Evolutionary conservation across 1,284 basidiomycete species (phyloP).

Genomic region (Ganoderma lingzhi): DNA sequence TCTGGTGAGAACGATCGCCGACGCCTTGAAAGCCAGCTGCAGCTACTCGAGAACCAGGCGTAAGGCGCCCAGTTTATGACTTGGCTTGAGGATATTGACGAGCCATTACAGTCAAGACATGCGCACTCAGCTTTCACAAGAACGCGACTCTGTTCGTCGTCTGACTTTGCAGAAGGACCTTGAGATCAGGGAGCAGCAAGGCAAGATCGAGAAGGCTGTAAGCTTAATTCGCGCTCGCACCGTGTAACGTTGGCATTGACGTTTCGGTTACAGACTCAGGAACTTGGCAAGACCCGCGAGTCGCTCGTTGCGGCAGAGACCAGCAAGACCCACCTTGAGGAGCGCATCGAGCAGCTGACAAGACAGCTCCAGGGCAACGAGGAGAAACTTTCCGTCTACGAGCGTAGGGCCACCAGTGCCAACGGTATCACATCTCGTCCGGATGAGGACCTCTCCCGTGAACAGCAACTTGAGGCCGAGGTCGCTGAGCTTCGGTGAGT

Average conservation of each 20-base stretch:
- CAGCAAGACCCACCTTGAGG: slow-evolving; percentile 82
- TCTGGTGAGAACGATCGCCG: slow-evolving; percentile 83
- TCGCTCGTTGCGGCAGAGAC: slow-evolving; percentile 80
- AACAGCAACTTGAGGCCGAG: slow-evolving; percentile 86
- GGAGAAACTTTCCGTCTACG: slow-evolving; percentile 89
- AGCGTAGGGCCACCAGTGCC: slow-evolving; percentile 62
- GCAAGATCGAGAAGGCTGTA: slow-evolving; percentile 76
- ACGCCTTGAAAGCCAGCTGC: slow-evolving; percentile 82
- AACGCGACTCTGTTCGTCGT: slow-evolving; percentile 81
- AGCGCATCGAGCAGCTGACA: slow-evolving; percentile 76
- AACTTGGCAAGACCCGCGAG: slow-evolving; percentile 78
- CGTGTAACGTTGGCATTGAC: slow-evolving; percentile 7
- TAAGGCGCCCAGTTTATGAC: slow-evolving; percentile 46
- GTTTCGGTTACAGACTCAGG: slow-evolving; percentile 54
- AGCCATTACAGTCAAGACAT: slow-evolving; percentile 68
- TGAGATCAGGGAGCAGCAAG: slow-evolving; percentile 80
- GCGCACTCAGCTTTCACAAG: slow-evolving; percentile 77
- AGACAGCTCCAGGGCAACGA: slow-evolving; percentile 79
- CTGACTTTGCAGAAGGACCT: slow-evolving; percentile 81
- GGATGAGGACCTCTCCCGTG: slow-evolving; percentile 62
- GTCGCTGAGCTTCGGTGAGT: slow-evolving; percentile 83
- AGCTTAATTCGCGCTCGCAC: slow-evolving; percentile 38
- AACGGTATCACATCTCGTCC: slow-evolving; percentile 42
- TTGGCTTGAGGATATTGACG: slow-evolving; percentile 11
- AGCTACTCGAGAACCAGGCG: slow-evolving; percentile 82